phyloP scores from a whole-genome alignment of 305 asterid genomes.

The Solanum hybrid region DNA sequence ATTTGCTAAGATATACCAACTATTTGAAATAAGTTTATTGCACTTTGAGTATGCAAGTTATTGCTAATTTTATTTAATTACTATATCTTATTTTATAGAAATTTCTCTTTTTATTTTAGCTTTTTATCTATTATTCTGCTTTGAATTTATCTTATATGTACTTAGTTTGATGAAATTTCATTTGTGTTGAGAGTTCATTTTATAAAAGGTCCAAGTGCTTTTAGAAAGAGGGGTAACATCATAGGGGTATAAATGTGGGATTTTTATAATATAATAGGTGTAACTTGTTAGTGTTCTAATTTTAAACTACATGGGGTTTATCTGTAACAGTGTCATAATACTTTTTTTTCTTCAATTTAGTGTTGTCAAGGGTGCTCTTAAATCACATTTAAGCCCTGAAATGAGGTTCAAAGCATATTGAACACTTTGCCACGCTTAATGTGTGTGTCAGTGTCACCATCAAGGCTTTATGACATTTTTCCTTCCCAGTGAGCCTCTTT shows the following conservation, averaged over 20 bases:
- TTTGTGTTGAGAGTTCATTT: background rate
- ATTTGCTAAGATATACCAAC: background rate
- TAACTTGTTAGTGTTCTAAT: background rate
- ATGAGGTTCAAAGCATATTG: background rate
- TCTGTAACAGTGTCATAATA: background rate
- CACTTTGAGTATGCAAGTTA: background rate
- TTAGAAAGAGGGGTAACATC: background rate
- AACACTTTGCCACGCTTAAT: background rate
- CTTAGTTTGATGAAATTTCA: background rate
- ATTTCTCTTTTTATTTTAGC: background rate
- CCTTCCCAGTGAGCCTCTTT: background rate
- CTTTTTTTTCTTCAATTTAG: background rate
- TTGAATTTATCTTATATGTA: background rate
- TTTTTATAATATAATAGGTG: background rate
- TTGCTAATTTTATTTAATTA: background rate
- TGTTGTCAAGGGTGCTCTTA: background rate
- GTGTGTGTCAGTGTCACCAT: background rate
- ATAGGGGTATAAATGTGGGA: background rate
- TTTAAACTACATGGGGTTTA: background rate
- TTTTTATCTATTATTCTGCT: background rate
- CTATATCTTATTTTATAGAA: background rate
- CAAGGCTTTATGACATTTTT: background rate
- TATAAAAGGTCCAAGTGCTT: background rate
- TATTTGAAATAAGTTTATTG: background rate
- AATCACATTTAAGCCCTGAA: background rate